A percentile compares a stretch with the other conserved stretches of the same genome.
Conservation (phyloP, 345 rosid genomes). For the Dovyalis caffra region DNA sequence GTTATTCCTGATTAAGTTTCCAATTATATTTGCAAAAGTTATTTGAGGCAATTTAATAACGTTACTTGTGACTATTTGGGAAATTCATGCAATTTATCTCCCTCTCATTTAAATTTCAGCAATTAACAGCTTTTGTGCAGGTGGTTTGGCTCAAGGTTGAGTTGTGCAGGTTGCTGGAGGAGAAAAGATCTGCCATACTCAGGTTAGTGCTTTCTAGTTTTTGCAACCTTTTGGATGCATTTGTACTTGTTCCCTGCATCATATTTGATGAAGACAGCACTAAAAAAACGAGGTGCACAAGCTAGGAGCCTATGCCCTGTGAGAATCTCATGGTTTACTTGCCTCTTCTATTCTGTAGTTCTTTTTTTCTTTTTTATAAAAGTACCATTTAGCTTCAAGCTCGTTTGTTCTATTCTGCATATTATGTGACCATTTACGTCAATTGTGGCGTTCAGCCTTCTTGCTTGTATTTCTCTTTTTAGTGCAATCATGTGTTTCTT, state of each 20-base stretch:
- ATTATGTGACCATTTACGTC: neutral
- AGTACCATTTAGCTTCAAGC: too few relatives aligned
- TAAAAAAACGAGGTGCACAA: neutral
- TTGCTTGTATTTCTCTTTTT: too few relatives aligned
- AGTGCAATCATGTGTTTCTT: too few relatives aligned
- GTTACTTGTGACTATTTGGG: constrained; percentile 2
- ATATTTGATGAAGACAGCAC: neutral
- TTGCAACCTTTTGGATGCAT: neutral
- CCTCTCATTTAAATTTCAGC: constrained; percentile 51
- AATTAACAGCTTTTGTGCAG: constrained; percentile 59
- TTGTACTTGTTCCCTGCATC: neutral
- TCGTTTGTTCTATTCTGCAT: too few relatives aligned
- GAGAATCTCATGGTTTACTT: neutral
- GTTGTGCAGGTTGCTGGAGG: constrained; percentile 76
- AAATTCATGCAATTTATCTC: constrained; percentile 9
- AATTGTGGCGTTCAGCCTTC: neutral
- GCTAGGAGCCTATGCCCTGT: neutral
- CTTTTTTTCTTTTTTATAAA: too few relatives aligned
- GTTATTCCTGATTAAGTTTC: neutral
- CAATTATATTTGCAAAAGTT: neutral
- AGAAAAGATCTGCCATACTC: constrained; percentile 77
- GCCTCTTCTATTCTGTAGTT: constrained; percentile 7
- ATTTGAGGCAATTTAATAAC: constrained; percentile 14
- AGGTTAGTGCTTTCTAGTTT: constrained; percentile 50
- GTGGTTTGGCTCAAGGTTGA: constrained; percentile 89